phyloP scores from a whole-genome alignment of 2,329 filamentous ascomycete species.

The Diatrype stigma region DNA sequence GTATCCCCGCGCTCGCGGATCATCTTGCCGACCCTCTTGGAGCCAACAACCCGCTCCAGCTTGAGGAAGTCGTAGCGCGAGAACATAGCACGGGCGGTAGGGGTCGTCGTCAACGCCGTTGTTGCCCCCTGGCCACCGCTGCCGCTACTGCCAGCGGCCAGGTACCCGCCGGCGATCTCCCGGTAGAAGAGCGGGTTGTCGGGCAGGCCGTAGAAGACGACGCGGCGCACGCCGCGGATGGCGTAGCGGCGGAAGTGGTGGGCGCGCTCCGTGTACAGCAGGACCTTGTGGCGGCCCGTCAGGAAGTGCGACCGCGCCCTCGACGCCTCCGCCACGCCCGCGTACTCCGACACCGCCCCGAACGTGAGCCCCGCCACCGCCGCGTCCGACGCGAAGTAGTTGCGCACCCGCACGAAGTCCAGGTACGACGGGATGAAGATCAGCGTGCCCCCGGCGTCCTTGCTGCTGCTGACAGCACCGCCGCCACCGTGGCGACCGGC shows the following conservation, averaged over 20 bases:
- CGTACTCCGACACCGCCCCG: constrained; percentile 86
- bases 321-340: constrained; percentile 70
- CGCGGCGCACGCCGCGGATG: constrained; percentile 72
- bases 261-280: constrained; percentile 92
- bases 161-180: constrained; percentile 67
- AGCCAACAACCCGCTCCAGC: constrained; percentile 83
- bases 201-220: constrained; percentile 88
- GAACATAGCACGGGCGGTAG: constrained; percentile 60
- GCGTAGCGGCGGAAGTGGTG: constrained; percentile 93
- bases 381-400: constrained; percentile 75
- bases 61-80: constrained; percentile 87
- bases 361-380: constrained; percentile 59
- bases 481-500: constrained; percentile 43
- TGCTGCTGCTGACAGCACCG: background rate
- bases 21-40: constrained; percentile 77
- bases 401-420: constrained; percentile 90
- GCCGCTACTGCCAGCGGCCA: constrained; percentile 48
- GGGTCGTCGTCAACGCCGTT: background rate
- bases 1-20: constrained; percentile 79
- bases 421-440: constrained; percentile 92
- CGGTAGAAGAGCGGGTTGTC: constrained; percentile 82
- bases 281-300: constrained; percentile 72
- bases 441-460: constrained; percentile 67
- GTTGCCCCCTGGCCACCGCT: constrained; percentile 28
- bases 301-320: constrained; percentile 85